Base-by-base conservation (phyloP, 1,139 yeast species). In the Ogataea hybrid region DNA sequence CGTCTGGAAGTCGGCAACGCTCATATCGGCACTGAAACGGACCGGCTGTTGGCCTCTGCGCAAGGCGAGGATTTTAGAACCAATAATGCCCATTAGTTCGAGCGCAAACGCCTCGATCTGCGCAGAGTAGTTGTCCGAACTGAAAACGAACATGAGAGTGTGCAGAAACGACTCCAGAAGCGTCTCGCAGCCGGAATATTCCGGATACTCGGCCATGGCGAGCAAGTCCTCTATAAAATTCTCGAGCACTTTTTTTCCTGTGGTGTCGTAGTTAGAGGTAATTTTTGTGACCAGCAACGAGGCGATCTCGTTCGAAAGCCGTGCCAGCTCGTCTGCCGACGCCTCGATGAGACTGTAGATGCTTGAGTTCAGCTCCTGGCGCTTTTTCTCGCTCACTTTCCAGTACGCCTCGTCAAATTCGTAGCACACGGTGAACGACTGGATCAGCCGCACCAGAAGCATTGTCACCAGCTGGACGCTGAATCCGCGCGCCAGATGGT, bases 181-280 rank as follows among this genome's bases (percentile, higher is more conserved):
- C 0, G 68, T 50, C 43, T 78, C 85, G 0, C 81, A 68, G 0
- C 77, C 76, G 0, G 86, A 70, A 77, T 83, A 84, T 43, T 79
- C 82, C 0, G 88, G 85, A 12, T 59, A 61, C 3, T 65, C 58
- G 2, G 82, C 53, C 41, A 83, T 62, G 0, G 55, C n/a, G n/a
- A n/a, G n/a, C n/a, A 85, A 62, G 53, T 86, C 95, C 31, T 74
- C 76, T 2, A 81, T 52, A 23, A 82, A 65, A 11, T 70, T 52
- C 29, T 81, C 84, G 31, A 84, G 56, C 0, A 70, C 53, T 22
- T 61, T 64, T 33, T 71, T 74, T 20, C 59, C 61, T n/a, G 64
- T 62, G 1, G 69, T 48, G 12, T 71, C 73, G 8, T 68, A 57
- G 16, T 63, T 64, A 5, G 64, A 62, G 4, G 68, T 47, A 3